Conservation (phyloP, 768 basidiomycete genomes). For the Termitomyces sp. region DNA sequence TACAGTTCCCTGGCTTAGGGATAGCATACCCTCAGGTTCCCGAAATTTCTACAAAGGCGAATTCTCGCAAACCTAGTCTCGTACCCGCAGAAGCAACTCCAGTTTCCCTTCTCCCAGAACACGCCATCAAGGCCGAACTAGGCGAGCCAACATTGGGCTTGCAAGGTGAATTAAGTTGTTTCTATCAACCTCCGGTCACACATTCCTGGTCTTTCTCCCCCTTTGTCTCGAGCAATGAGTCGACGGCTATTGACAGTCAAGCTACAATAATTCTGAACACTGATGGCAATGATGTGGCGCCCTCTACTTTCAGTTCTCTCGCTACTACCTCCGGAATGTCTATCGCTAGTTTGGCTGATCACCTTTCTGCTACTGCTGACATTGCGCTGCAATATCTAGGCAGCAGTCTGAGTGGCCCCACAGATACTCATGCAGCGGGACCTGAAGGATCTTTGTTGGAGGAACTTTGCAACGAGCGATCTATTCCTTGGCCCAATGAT, state of each 20-base stretch:
- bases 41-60: neutral
- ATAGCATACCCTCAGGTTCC: slow-evolving; percentile 7
- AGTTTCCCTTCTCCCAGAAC: neutral
- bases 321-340: slow-evolving; percentile 28
- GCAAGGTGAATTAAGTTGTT: slow-evolving; percentile 11
- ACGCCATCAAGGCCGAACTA: slow-evolving; percentile 1
- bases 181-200: slow-evolving; percentile 8
- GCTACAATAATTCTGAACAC: slow-evolving; percentile 2
- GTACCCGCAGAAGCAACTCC: neutral
- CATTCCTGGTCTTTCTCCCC: slow-evolving; percentile 10
- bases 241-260: neutral
- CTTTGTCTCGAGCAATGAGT: neutral
- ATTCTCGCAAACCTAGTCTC: neutral
- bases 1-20: slow-evolving; percentile 14
- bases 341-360: slow-evolving; percentile 25
- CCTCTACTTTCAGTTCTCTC: slow-evolving; percentile 18
- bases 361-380: slow-evolving; percentile 29
- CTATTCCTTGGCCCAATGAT: slow-evolving; percentile 3
- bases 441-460: slow-evolving; percentile 2
- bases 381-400: slow-evolving; percentile 24
- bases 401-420: neutral
- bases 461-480: neutral
- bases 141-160: slow-evolving; percentile 7
- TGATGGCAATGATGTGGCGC: neutral
- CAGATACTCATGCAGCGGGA: neutral